Evolutionary conservation across 2,329 filamentous ascomycete species (phyloP), one percentile per base, ranked within the genome.

Genomic region (Ilyonectria destructans): DNA sequence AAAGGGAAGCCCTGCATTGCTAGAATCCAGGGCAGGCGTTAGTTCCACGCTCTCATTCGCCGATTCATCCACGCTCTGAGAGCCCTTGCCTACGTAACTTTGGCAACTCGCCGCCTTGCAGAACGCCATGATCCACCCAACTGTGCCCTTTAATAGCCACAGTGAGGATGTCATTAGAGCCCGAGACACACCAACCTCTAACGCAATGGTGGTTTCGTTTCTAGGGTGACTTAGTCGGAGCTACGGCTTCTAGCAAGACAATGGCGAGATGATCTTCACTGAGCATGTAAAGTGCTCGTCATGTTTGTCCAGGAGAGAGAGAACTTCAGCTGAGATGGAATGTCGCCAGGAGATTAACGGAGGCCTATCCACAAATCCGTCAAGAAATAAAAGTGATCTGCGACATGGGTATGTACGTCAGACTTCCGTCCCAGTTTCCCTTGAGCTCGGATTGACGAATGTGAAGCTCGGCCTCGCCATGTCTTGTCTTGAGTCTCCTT

Each of bases 401-500:
- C 37, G 49, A 59, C 62, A 59, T 55, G 29, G n/a, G 40, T 51
- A 35, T 54, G 17, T 19, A 29, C 23, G 55, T 23, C 26, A 54
- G n/a, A 29, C 23, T 33, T 26, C 13, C 21, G 19, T 29, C 33
- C 33, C 19, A 12, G 15, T 29, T 29, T 31, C 62, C 48, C 55
- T 54, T 21, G 10, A 7, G 52, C 45, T 29, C 31, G 31, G 21
- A 33, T 21, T 49, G 45, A 52, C 46, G 54, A 46, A 59, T 29
- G n/a, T 21, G n/a, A 23, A 52, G 48, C 23, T 54, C 51, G 31
- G 33, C 45, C 19, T 43, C 45, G 35, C 23, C 23, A 45, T 71
- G 69, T 74, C 54, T 69, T 74, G 72, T 72, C 70, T 73, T 58
- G 63, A 70, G 40, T 71, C 73, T 75, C 73, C 73, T 75, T 75